Evolutionary conservation across 148 eudicot genomes (phyloP), one percentile per base, ranked within the genome.

Genomic region (Vaccinium vitisidaea): DNA sequence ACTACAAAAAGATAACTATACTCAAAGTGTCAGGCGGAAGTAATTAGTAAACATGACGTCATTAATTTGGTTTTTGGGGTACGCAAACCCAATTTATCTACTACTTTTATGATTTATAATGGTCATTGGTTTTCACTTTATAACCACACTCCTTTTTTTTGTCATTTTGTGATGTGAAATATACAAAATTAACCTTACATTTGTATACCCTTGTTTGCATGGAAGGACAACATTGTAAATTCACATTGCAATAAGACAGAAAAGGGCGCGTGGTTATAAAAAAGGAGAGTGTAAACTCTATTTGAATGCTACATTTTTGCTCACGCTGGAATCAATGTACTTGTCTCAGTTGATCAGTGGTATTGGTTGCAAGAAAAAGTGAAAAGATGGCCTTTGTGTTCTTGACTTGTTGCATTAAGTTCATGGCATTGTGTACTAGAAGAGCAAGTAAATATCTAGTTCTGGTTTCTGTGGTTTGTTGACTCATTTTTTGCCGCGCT

Each of bases 381-480:
- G 46, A 32, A 53, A 19, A 21, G 63, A 48, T n/a, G 55, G 2
- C 19, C 19, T 74, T 75, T 43, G 9, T 19, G 21, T 46, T 46
- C 5, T 19, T 32, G 43, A 32, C 21, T 75, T 75, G 13, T 19
- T 75, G 78, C 53, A 43, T 75, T 75, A 6, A 46, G 50, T 75
- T 75, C 6, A 46, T 43, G 52, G 54, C 21, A 43, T 74, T 74
- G 21, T 12, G 9, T 16, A 74, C 23, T 63, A 21, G 69, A 74
- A 32, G 50, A 32, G 23, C 77, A 16, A 32, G 52, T 74, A 15
- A 6, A 19, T 39, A 39, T 16, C 12, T 46, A 8, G 63, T 71
- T 43, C 1, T 82, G 53, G 78, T 82, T 69, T 52, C 75, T 67
- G 59, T 82, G 54, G 49, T 69, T n/a, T 71, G 23, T 23, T 82